phyloP scores from a whole-genome alignment of 2,329 filamentous ascomycete genomes.

The Colletotrichum musicola region DNA sequence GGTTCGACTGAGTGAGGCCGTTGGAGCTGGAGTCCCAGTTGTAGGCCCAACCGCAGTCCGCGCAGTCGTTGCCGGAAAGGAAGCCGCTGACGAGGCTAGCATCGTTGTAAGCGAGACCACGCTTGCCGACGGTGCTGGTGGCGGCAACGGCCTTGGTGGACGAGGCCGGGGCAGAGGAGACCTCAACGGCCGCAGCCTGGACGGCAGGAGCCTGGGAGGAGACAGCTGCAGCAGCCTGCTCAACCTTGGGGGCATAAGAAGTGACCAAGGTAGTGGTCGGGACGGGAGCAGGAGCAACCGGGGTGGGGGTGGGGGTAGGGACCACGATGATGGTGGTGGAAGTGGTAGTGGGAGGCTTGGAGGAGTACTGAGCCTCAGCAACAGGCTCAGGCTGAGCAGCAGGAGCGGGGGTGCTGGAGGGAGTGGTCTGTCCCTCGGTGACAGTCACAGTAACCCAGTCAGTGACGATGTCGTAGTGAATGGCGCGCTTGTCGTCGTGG shows the following conservation, averaged over 20 bases:
- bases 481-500: conserved; percentile 52
- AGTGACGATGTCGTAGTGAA: conserved; percentile 51
- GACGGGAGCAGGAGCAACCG: conserved; percentile 27
- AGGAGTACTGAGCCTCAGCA: conserved; percentile 23
- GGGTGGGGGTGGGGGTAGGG: conserved; percentile 6
- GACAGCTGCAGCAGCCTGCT: conserved; percentile 22
- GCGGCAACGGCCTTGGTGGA: conserved; percentile 35
- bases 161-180: conserved; percentile 38
- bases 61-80: conserved; percentile 49
- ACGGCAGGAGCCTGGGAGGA: conserved; percentile 41
- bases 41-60: conserved; percentile 71
- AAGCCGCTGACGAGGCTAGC: conserved; percentile 66
- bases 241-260: conserved; percentile 27
- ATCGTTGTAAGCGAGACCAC: conserved; percentile 77
- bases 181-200: conserved; percentile 24
- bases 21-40: conserved; percentile 72
- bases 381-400: conserved; percentile 14
- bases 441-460: conserved; percentile 59
- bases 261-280: conserved; percentile 41
- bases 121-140: conserved; percentile 61
- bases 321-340: conserved; percentile 34
- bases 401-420: conserved; percentile 28
- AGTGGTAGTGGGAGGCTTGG: conserved; percentile 27
- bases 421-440: conserved; percentile 45
- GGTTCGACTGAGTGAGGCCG: conserved; percentile 52